Evolutionary conservation across 2,329 filamentous ascomycete genomes (phyloP), one percentile per base, ranked within the genome.

Genomic region (Penicillium sp.): DNA sequence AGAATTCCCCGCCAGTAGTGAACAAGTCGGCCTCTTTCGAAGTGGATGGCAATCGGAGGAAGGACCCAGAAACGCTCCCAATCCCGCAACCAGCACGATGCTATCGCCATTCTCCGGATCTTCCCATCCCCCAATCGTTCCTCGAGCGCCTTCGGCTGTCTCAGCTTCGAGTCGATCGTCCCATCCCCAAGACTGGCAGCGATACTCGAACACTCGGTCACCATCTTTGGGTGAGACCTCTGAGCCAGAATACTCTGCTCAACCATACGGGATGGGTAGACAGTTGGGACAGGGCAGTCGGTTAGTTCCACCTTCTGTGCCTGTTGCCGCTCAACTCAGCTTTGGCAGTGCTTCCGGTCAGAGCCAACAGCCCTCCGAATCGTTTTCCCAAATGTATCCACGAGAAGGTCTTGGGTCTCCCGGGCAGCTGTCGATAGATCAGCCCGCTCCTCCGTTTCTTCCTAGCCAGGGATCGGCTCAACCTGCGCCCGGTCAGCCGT

Each of bases 131-230:
- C 25, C 55, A 53, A 46, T 42, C 47, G 18, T 65, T 53, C 10
- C 59, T 13, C 46, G 63, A 46, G 60, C 64, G 13, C 56, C 62
- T 3, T 62, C 66, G 1, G 56, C 49, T 8, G 48, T 65, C 11
- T 64, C 62, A n/a, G 49, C 53, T 8, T 60, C 65, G 4, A 65
- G 60, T 45, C 65, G 60, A 43, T 55, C 63, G 14, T 63, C 67
- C 16, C 55, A 64, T 24, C 52, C 58, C 5, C 57, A 62, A 42
- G 65, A 67, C 14, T 70, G 68, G 68, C 54, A 51, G 28, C 59
- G 58, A 42, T 69, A 65, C 44, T 46, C 53, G 13, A 59, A 59
- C 30, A 62, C 63, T 8, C 61, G 64, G 28, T 64, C 67, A 8
- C 56, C 64, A 5, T 66, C 67, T 4, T 48, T 63, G 13, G 62